These are phyloP conservation scores for Colletotrichum sp. DNA, from an alignment of 2,329 filamentous ascomycete genomes.

Conservation along the genomic window DNA sequence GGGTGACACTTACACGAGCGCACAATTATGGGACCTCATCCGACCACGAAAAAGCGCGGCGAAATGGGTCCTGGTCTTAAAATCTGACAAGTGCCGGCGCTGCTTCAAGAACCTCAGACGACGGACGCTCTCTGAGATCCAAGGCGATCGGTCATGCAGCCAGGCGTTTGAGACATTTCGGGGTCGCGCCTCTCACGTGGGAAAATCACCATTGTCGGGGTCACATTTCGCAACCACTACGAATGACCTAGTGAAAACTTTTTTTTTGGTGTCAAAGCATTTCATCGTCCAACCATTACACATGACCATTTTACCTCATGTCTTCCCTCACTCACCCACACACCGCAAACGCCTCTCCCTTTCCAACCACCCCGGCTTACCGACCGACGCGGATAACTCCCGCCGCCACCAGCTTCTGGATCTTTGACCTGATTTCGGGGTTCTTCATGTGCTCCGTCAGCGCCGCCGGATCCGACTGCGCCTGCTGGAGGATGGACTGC, in stretches of 20 bases:
- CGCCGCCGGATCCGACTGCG: constrained; percentile 89
- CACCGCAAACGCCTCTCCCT: not conserved
- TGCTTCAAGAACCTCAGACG: rapidly evolving
- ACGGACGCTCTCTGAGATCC: not conserved
- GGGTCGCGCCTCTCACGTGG: constrained; percentile 9
- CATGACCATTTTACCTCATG: constrained; percentile 10
- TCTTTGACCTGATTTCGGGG: constrained; percentile 81
- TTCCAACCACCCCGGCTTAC: constrained; percentile 24
- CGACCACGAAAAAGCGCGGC: not conserved
- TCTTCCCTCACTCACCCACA: not conserved
- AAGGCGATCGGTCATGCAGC: constrained; percentile 6
- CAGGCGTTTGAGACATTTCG: not conserved
- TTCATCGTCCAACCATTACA: constrained; percentile 23
- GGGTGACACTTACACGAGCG: constrained; percentile 17
- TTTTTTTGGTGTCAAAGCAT: constrained; percentile 4
- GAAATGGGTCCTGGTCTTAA: not conserved
- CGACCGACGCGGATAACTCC: constrained; percentile 84
- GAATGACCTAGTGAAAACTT: constrained; percentile 14
- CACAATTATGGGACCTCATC: not conserved
- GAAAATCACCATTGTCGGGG: constrained; percentile 8
- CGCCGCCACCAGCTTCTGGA: constrained; percentile 92
- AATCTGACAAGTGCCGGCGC: not conserved
- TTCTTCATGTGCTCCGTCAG: constrained; percentile 98
- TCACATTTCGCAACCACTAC: constrained; percentile 22
- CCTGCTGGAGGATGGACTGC: constrained; percentile 96